Evolutionary conservation across 148 eudicot genomes (phyloP).

Genomic region (Drosera capensis): DNA sequence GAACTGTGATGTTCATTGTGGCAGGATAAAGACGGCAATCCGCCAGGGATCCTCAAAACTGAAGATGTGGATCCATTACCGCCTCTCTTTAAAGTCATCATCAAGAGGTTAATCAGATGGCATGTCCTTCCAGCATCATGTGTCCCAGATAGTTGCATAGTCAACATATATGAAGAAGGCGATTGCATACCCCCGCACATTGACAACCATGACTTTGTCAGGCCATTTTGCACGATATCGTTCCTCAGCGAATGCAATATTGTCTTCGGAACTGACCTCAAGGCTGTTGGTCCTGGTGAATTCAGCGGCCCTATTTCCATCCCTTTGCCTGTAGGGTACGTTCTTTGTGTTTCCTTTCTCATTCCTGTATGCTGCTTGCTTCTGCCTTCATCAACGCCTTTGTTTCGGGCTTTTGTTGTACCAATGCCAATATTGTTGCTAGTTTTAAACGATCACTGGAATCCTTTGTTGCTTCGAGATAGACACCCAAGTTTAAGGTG

Average conservation of each 20-base stretch:
- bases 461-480: too few relatives aligned
- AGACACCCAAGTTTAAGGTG: too few relatives aligned
- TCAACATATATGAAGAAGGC: slow-evolving; percentile 79
- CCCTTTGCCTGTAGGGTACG: slow-evolving; percentile 88
- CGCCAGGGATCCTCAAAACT: slow-evolving; percentile 73
- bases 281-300: slow-evolving; percentile 59
- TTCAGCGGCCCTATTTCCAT: slow-evolving; percentile 47
- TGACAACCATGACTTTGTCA: slow-evolving; percentile 86
- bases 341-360: too few relatives aligned
- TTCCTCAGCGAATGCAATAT: slow-evolving; percentile 89
- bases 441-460: too few relatives aligned
- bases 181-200: slow-evolving; percentile 99
- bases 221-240: slow-evolving; percentile 93
- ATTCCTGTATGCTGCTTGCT: too few relatives aligned
- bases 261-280: slow-evolving; percentile 68
- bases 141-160: slow-evolving; percentile 94
- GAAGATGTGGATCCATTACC: slow-evolving; percentile 76
- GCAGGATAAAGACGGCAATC: slow-evolving; percentile 85
- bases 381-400: too few relatives aligned
- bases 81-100: slow-evolving; percentile 58
- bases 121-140: slow-evolving; percentile 81
- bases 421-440: too few relatives aligned
- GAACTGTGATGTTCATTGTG: slow-evolving; percentile 7
- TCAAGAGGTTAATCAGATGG: slow-evolving; percentile 78
- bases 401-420: too few relatives aligned